Conservation (phyloP, 257 asterid genomes). For the Osmanthus fragrans region DNA sequence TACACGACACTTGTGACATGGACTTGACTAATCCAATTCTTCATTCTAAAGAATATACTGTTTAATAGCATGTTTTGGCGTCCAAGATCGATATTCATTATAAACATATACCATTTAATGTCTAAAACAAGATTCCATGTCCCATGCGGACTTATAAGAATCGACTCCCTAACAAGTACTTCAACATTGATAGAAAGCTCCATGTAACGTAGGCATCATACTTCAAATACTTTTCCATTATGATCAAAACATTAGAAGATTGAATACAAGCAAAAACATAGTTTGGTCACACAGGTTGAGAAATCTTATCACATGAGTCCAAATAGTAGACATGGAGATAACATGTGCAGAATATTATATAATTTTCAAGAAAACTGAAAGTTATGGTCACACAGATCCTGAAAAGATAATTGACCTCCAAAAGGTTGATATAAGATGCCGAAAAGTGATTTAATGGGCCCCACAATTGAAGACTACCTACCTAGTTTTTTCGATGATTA, state of each 20-base stretch:
- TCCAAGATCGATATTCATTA: too few species aligned
- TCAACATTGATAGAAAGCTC: background rate
- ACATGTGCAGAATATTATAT: background rate
- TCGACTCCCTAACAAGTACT: background rate
- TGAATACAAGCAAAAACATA: background rate
- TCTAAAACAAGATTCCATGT: background rate
- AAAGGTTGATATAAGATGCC: slow-evolving; percentile 18
- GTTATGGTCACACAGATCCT: slow-evolving; percentile 12
- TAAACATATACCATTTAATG: background rate
- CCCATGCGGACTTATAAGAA: background rate
- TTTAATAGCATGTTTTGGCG: too few species aligned
- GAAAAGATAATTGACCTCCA: slow-evolving; percentile 11
- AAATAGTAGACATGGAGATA: background rate
- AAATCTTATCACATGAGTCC: background rate
- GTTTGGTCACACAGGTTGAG: background rate
- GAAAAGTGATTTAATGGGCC: slow-evolving; percentile 24
- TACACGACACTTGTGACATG: too few species aligned
- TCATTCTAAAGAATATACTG: too few species aligned
- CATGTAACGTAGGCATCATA: background rate
- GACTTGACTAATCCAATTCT: too few species aligned
- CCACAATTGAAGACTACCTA: slow-evolving; percentile 27
- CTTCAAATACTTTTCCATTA: too few species aligned
- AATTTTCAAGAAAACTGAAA: background rate
- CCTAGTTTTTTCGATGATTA: slow-evolving; percentile 29
- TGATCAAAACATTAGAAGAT: too few species aligned